These are phyloP conservation scores for Lentithecium fluviatile DNA, from an alignment of 495 filamentous ascomycete genomes.

Conservation along the genomic window DNA sequence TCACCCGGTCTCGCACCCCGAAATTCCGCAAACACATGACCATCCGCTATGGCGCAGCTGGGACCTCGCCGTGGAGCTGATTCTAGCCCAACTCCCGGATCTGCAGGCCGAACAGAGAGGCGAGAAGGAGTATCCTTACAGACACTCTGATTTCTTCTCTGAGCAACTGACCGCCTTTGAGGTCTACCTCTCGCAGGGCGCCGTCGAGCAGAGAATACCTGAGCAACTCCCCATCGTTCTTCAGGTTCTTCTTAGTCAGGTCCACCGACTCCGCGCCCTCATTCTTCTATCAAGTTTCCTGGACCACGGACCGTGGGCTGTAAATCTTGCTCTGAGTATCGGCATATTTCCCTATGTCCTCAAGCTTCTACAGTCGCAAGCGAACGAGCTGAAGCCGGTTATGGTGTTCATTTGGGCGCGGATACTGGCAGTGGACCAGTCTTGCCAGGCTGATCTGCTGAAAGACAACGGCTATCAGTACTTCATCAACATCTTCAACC, in stretches of 20 bases:
- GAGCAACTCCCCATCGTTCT: slow-evolving; percentile 95
- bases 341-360: slow-evolving; percentile 98
- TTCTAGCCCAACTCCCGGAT: slow-evolving; percentile 80
- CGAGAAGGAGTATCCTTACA: slow-evolving; percentile 79
- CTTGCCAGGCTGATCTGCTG: slow-evolving; percentile 86
- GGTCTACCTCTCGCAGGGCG: slow-evolving; percentile 88
- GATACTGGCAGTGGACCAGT: slow-evolving; percentile 91
- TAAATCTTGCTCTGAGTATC: slow-evolving; percentile 92
- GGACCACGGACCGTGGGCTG: slow-evolving; percentile 95
- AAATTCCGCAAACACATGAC: slow-evolving; percentile 85
- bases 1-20: slow-evolving; percentile 84
- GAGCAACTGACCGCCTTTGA: slow-evolving; percentile 98
- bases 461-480: slow-evolving; percentile 97
- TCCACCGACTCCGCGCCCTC: slow-evolving; percentile 86
- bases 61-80: slow-evolving; percentile 96
- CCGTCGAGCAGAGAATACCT: slow-evolving; percentile 77
- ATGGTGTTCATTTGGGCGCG: slow-evolving; percentile 99
- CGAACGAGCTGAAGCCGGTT: slow-evolving; percentile 90
- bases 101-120: slow-evolving; percentile 75
- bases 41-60: slow-evolving; percentile 96
- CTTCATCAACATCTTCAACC: slow-evolving; percentile 87
- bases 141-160: slow-evolving; percentile 92
- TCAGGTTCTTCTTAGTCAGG: slow-evolving; percentile 92
- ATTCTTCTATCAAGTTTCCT: slow-evolving; percentile 92
- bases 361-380: slow-evolving; percentile 92